phyloP scores from a whole-genome alignment of 163 green algal genomes.

The Scenedesmus sp. region DNA sequence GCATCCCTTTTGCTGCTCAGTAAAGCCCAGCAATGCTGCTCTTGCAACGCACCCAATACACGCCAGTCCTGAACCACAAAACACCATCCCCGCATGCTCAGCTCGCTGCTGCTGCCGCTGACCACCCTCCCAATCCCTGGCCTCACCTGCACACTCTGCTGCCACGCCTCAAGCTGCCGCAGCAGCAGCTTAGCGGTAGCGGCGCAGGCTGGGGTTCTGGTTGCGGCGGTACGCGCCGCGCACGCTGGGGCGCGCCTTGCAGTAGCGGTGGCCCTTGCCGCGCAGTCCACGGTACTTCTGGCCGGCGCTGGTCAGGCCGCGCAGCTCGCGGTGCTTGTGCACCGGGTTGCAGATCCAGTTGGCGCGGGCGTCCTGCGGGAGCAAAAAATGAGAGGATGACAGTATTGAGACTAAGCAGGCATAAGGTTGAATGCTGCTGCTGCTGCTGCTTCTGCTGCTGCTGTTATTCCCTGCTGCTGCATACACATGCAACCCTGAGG shows the following conservation, averaged over 20 bases:
- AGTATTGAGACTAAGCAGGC: too few relatives aligned
- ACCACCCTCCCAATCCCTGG: not conserved
- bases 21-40: too few relatives aligned
- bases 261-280: slow-evolving; percentile 92
- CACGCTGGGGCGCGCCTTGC: slow-evolving; percentile 91
- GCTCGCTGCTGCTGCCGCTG: too few relatives aligned
- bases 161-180: not conserved
- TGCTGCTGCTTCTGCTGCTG: too few relatives aligned
- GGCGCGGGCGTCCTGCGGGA: slow-evolving; percentile 91
- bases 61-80: too few relatives aligned
- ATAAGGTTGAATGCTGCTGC: too few relatives aligned
- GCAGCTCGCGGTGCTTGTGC: slow-evolving; percentile 99
- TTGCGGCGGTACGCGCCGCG: slow-evolving; percentile 94
- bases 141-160: not conserved
- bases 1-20: too few relatives aligned
- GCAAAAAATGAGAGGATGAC: too few relatives aligned
- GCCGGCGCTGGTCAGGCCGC: slow-evolving; percentile 95
- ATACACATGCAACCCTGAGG: too few relatives aligned
- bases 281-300: slow-evolving; percentile 95
- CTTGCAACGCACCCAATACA: too few relatives aligned
- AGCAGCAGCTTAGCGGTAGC: slow-evolving; percentile 69
- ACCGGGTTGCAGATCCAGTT: slow-evolving; percentile 99
- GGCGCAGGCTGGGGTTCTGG: slow-evolving; percentile 81
- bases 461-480: too few relatives aligned
- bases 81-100: too few relatives aligned